Base-by-base conservation (phyloP, 2,329 filamentous ascomycete species). In the Monilinia vaccinii-corymbosi region DNA sequence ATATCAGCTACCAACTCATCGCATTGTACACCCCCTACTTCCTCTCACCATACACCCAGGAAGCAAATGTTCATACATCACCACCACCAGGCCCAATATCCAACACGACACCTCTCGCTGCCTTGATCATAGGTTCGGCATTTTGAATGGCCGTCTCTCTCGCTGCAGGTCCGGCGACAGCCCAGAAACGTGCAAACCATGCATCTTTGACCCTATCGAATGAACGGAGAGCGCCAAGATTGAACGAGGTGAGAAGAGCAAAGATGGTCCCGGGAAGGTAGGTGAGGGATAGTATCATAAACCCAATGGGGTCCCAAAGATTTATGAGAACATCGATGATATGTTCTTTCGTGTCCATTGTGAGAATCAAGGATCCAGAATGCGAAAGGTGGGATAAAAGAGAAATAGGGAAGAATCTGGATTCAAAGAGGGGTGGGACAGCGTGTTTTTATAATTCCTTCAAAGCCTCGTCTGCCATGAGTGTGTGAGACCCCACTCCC, bases 121-220 rank as follows among this genome's bases (percentile, higher is more conserved):
- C 50, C 7, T 34, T 28, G 10, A 69, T 61, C 21, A 68, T 50
- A 0, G 84, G 81, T 11, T 79, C 69, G 3, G 87, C 79, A 32
- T 71, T 71, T 0, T 66, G 67, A 40, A 73, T 75, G 21, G 73
- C 76, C 45, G 63, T 67, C n/a, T 71, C 63, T 60, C 79, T 78
- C 4, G 82, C 75, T 4, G 71, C 62, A 0, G 84, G 82, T 0
- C 83, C 83, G 48, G 77, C 76, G 58, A 69, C 74, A 38, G 72
- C 71, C 85, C 85, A 88, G 73, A 88, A 86, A 45, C 73, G 72
- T 56, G 77, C 77, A 72, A 88, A 88, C 80, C 84, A 86, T 63
- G 68, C 70, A 48, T 73, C 67, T 65, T 75, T 73, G 66, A 60
- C 65, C 14, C 28, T 49, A 2, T 72, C 68, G 1, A 72, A 74